Base-by-base conservation (phyloP, 2,329 filamentous ascomycete genomes). In the Colletotrichum destructivum region DNA sequence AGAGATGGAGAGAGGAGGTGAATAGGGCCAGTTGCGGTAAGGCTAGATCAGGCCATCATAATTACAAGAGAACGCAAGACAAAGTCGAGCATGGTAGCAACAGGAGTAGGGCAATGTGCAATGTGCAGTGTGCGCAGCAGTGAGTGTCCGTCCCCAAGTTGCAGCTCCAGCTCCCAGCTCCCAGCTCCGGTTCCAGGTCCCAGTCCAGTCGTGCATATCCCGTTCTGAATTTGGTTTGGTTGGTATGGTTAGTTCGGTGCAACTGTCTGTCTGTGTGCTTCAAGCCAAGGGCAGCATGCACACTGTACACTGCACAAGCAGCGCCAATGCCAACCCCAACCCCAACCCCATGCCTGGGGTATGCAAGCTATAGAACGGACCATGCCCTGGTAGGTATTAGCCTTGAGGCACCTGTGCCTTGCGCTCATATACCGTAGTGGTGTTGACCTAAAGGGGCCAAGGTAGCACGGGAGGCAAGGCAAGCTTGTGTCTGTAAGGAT, bases 291-390 rank as follows among this genome's bases (percentile, higher is more conserved):
- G 26, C 23, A 55, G 62, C 51, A 42, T 35, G 21, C 54, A 40
- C 68, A 71, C 63, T 71, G 63, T 67, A 71, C 16, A n/a, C 31
- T 35, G 31, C 9, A 61, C 56, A 11, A 38, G 35, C 56, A 66
- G n/a, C 5, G 40, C 56, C n/a, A 47, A 18, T 31, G 23, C 49
- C 6, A 51, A 55, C n/a, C 54, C 59, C 42, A 51, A 62, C 46
- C 54, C 46, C 42, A 51, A 62, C 46, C 47, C n/a, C n/a, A 40
- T 47, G 59, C 59, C 59, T 35, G 23, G 59, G 59, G 59, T 42
- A 26, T 40, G 47, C 56, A 52, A 63, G 40, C 35, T 69, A 49
- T 44, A 42, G 46, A 42, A 31, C 56, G 11, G 38, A 49, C 63
- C 67, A 66, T 55, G 63, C 68, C 62, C 49, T 55, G 40, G 67